phyloP scores from a whole-genome alignment of 805 yeast species.

The Citeromyces matritensis region DNA sequence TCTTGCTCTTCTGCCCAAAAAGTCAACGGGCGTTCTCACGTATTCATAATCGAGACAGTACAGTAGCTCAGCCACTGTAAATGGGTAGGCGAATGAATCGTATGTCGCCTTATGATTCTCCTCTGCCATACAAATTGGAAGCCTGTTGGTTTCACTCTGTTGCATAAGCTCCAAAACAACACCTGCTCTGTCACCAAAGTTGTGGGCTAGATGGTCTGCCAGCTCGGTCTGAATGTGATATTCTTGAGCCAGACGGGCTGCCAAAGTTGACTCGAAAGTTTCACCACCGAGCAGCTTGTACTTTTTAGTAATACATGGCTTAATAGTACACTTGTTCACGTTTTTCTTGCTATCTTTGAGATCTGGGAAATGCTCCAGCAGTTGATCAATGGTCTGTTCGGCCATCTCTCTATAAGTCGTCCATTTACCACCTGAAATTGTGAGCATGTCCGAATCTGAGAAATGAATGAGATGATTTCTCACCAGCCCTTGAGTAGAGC shows the following conservation, averaged over 20 bases:
- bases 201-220: conserved; percentile 70
- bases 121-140: conserved; percentile 40
- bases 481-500: conserved; percentile 75
- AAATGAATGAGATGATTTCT: conserved; percentile 74
- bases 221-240: conserved; percentile 58
- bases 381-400: conserved; percentile 74
- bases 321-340: conserved; percentile 6
- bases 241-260: conserved; percentile 68
- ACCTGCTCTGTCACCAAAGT: conserved; percentile 86
- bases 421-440: conserved; percentile 97
- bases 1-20: conserved; percentile 86
- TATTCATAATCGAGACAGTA: conserved; percentile 76
- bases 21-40: conserved; percentile 77
- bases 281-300: conserved; percentile 68
- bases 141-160: conserved; percentile 34
- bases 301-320: conserved; percentile 36
- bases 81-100: conserved; percentile 59
- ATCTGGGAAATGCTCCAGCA: conserved; percentile 30
- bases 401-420: conserved; percentile 98
- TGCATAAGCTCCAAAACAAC: conserved; percentile 46
- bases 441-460: conserved; percentile 62
- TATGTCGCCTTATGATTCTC: conserved; percentile 16
- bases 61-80: conserved; percentile 79
- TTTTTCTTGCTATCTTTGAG: conserved; percentile 10
- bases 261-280: conserved; percentile 56